phyloP scores from a whole-genome alignment of 768 basidiomycete species.

The Suillus americanus region DNA sequence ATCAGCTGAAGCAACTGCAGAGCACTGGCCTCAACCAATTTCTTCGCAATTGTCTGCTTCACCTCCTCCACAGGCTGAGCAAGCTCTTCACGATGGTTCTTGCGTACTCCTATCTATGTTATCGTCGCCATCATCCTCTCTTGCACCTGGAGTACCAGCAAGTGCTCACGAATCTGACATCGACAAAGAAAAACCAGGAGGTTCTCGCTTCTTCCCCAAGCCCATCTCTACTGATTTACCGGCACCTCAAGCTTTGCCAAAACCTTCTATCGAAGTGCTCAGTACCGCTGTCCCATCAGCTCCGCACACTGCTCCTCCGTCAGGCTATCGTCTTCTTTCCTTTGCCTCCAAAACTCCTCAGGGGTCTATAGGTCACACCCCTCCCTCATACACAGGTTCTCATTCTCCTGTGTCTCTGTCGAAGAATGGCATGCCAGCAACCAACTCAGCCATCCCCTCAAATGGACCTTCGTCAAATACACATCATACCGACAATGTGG shows the following conservation, averaged over 20 bases:
- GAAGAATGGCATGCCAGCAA: constrained; percentile 19
- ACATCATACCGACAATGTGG: constrained; percentile 8
- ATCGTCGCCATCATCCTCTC: constrained; percentile 16
- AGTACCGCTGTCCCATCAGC: constrained; percentile 30
- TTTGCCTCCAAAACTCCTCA: constrained; percentile 31
- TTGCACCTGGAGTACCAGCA: constrained; percentile 3
- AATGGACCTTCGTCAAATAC: not conserved
- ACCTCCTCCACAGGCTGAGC: constrained; percentile 17
- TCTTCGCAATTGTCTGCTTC: constrained; percentile 14
- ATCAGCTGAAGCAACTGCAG: not conserved
- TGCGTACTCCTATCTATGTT: constrained; percentile 8
- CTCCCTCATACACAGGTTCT: constrained; percentile 18
- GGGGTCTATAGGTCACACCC: constrained; percentile 15
- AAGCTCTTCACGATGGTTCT: constrained; percentile 6
- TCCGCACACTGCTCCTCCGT: constrained; percentile 38
- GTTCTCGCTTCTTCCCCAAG: constrained; percentile 38
- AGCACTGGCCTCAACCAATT: not conserved
- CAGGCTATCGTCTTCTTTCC: constrained; percentile 44
- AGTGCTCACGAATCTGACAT: constrained; percentile 18
- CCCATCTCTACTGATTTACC: constrained; percentile 24
- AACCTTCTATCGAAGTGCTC: constrained; percentile 40
- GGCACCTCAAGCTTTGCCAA: constrained; percentile 16
- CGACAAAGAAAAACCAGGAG: constrained; percentile 22
- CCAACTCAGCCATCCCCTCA: constrained; percentile 7
- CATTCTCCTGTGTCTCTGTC: constrained; percentile 24